Evolutionary conservation across 2,329 filamentous ascomycete species (phyloP), one percentile per base, ranked within the genome.

Genomic region (Claviceps fusiformis): DNA sequence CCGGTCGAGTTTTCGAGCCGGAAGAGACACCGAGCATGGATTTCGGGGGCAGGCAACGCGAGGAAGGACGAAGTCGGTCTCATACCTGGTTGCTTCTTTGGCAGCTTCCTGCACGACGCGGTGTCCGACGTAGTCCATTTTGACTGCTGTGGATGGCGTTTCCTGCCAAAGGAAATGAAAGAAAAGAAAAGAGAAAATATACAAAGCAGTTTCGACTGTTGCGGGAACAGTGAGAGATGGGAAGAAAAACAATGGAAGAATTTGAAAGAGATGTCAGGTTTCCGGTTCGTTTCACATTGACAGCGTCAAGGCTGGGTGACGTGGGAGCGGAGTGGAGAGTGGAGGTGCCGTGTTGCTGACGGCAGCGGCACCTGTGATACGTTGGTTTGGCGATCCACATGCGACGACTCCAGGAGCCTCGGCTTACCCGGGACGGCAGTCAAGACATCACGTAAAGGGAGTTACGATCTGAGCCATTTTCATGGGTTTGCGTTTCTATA

Each of bases 51-150:
- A 19, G 19, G 19, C 19, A 19, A 19, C 19, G 19, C 19, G 19
- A 19, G 19, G 19, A 19, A 19, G 19, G 19, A 19, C 19, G 19
- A 19, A 1, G 19, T 19, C 19, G 45, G 46, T 48, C 46, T 57
- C 68, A 39, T 66, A 73, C 73, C 64, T 60, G 24, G 64, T 62
- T n/a, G 68, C 63, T 59, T 70, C 73, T 61, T 74, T 71, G 54
- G 67, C 71, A 59, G 76, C 78, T 65, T 79, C 74, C 58, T 81
- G 74, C 61, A 73, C 73, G 63, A 81, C 72, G 59, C 77, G 75
- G 58, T 78, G 74, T 64, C 79, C 73, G 62, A 81, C 74, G 71
- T 81, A 79, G 56, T 82, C 78, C 79, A 81, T 81, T 29, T 24
- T 37, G 27, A 17, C n/a, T 10, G 9, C 15, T 33, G 17, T 10